phyloP scores from a whole-genome alignment of 768 basidiomycete genomes.

The Tylopilus sp. region DNA sequence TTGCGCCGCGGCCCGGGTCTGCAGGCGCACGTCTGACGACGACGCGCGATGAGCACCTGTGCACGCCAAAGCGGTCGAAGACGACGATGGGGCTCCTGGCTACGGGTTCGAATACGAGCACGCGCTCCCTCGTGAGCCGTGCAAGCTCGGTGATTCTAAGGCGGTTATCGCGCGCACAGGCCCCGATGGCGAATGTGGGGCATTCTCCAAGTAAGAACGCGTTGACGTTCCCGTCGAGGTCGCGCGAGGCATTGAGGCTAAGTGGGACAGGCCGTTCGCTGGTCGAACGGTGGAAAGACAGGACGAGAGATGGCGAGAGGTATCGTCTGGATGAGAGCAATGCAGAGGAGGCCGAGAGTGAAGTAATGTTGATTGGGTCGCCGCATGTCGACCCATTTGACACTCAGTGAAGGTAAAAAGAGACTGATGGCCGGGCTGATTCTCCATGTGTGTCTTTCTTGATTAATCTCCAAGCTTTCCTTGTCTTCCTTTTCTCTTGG shows the following conservation, averaged over 20 bases:
- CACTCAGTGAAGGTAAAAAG: background rate
- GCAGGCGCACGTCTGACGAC: constrained; percentile 22
- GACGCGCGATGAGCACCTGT: background rate
- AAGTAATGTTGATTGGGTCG: constrained; percentile 22
- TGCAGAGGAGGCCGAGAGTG: constrained; percentile 1
- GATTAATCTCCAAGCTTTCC: background rate
- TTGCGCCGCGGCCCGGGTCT: constrained; percentile 19
- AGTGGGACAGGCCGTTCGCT: background rate
- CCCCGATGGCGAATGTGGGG: constrained; percentile 6
- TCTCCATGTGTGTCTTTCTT: background rate
- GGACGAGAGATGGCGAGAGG: background rate
- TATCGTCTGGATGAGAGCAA: background rate
- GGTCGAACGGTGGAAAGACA: constrained; percentile 3
- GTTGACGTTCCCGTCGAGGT: background rate
- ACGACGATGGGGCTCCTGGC: background rate
- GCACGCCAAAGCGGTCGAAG: background rate
- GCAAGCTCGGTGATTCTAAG: constrained; percentile 27
- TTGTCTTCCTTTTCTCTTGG: background rate
- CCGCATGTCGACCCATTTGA: constrained; percentile 6
- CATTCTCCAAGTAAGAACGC: background rate
- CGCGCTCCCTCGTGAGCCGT: constrained; percentile 22
- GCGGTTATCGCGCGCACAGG: constrained; percentile 16
- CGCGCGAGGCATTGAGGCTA: constrained; percentile 1
- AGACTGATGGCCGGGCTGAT: too few species aligned
- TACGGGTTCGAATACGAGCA: background rate